phyloP scores from a whole-genome alignment of 1,139 yeast genomes.

The Groenewaldozyma sp. region DNA sequence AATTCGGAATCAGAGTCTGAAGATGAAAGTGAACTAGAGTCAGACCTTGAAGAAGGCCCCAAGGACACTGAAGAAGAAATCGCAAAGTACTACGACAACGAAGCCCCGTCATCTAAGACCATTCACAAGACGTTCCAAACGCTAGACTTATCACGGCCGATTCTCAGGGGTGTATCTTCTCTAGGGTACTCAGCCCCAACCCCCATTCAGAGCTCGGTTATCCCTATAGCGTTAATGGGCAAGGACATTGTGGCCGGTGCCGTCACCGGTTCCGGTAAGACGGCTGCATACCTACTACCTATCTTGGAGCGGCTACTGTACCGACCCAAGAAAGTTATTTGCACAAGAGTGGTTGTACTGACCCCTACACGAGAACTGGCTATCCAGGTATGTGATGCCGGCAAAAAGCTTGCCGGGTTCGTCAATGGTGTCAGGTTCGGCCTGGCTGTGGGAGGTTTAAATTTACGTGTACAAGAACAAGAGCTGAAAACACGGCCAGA shows the following conservation, averaged over 20 bases:
- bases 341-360: slow-evolving; percentile 82
- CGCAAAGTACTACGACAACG: slow-evolving; percentile 28
- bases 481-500: slow-evolving; percentile 88
- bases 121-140: slow-evolving; percentile 62
- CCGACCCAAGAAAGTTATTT: slow-evolving; percentile 75
- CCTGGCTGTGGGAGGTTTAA: slow-evolving; percentile 95
- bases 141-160: slow-evolving; percentile 79
- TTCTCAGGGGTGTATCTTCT: slow-evolving; percentile 68
- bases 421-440: slow-evolving; percentile 75
- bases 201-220: slow-evolving; percentile 87
- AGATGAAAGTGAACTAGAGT: slow-evolving; percentile 26
- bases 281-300: slow-evolving; percentile 97
- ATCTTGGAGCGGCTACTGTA: slow-evolving; percentile 84
- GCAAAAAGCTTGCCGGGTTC: slow-evolving; percentile 70
- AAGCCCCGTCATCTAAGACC: slow-evolving; percentile 29
- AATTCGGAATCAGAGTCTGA: slow-evolving; percentile 24
- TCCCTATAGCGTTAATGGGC: slow-evolving; percentile 87
- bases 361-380: slow-evolving; percentile 98
- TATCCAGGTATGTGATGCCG: slow-evolving; percentile 91
- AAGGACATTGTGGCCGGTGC: slow-evolving; percentile 99
- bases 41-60: slow-evolving; percentile 17
- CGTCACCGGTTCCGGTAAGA: slow-evolving; percentile 98
- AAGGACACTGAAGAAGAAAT: slow-evolving; percentile 27
- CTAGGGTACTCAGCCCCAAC: slow-evolving; percentile 82
- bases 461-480: slow-evolving; percentile 89